Evolutionary conservation across 2,329 filamentous ascomycete species (phyloP).

Genomic region (Atkinsonella texensis): DNA sequence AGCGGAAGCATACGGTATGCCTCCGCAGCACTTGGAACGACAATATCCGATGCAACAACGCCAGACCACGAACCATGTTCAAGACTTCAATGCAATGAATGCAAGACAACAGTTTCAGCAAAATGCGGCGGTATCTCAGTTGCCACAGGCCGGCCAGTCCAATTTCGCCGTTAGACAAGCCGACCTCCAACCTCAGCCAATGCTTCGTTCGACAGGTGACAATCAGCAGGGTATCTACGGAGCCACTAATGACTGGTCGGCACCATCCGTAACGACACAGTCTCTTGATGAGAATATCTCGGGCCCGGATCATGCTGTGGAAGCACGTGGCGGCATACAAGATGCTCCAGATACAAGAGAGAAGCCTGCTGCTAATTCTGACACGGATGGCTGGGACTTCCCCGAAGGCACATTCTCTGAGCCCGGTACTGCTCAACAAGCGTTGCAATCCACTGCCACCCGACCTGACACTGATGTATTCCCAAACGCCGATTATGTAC

Average conservation of each 20-base stretch:
- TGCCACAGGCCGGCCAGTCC: slow-evolving; percentile 25
- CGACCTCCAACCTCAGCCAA: slow-evolving; percentile 34
- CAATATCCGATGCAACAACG: slow-evolving; percentile 24
- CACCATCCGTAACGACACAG: slow-evolving; percentile 21
- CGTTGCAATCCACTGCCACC: slow-evolving; percentile 35
- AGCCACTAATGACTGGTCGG: slow-evolving; percentile 23
- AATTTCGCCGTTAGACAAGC: slow-evolving; percentile 21
- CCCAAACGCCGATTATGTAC: slow-evolving; percentile 64
- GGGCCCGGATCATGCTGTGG: slow-evolving; percentile 26
- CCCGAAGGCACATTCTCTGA: slow-evolving; percentile 63
- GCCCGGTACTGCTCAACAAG: slow-evolving; percentile 29
- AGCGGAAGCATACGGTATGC: slow-evolving; percentile 36
- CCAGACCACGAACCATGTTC: slow-evolving; percentile 43
- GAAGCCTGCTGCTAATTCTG: slow-evolving; percentile 33
- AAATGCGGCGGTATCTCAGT: slow-evolving; percentile 51
- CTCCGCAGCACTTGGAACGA: slow-evolving; percentile 27
- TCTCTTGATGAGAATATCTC: slow-evolving; percentile 21
- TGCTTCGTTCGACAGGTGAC: slow-evolving; percentile 42
- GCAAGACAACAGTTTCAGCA: slow-evolving; percentile 40
- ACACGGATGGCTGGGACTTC: slow-evolving; percentile 83
- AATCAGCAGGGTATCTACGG: slow-evolving; percentile 29
- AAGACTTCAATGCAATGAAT: slow-evolving; percentile 38
- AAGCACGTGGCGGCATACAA: slow-evolving; percentile 26
- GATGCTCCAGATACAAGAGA: slow-evolving; percentile 32
- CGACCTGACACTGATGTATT: slow-evolving; percentile 84